Percentiles rank a stretch among this genome's conserved stretches.
Evolutionary conservation across 2,329 filamentous ascomycete genomes (phyloP).

Genomic region (Xylariaceae sp.): DNA sequence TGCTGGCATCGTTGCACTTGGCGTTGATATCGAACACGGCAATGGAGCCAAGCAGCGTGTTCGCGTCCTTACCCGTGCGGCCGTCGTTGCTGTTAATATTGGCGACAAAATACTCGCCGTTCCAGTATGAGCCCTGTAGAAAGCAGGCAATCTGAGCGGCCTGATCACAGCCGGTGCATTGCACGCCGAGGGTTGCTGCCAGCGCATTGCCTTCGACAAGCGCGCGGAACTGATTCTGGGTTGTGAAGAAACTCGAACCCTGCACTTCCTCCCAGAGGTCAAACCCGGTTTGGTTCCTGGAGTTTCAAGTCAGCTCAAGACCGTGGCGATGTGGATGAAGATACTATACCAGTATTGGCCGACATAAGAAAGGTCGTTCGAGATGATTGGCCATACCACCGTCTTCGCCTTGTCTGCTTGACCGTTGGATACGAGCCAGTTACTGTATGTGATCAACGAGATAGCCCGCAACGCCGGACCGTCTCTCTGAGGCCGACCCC

Average conservation of each 20-base stretch:
- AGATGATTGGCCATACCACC: constrained; percentile 49
- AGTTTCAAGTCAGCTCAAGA: not conserved
- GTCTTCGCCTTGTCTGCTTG: constrained; percentile 35
- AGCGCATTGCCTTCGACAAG: constrained; percentile 44
- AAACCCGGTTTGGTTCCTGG: constrained; percentile 47
- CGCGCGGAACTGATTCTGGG: constrained; percentile 50
- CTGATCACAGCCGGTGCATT: constrained; percentile 45
- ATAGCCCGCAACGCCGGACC: constrained; percentile 55
- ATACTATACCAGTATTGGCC: constrained; percentile 41
- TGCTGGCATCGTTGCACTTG: constrained; percentile 47
- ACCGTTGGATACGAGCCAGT: constrained; percentile 44
- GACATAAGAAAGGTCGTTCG: constrained; percentile 53
- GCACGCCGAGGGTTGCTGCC: constrained; percentile 43
- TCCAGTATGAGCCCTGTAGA: constrained; percentile 51
- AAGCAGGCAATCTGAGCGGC: constrained; percentile 49
- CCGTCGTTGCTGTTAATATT: constrained; percentile 44
- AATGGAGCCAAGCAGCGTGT: constrained; percentile 45
- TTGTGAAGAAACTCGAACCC: constrained; percentile 54
- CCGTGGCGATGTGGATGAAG: not conserved
- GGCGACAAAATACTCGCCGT: constrained; percentile 47
- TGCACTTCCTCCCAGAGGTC: constrained; percentile 58
- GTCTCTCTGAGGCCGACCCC: constrained; percentile 56
- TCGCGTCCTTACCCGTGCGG: constrained; percentile 52
- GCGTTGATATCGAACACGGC: constrained; percentile 46
- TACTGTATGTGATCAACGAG: constrained; percentile 48